Base-by-base conservation (phyloP, 2,329 filamentous ascomycete species). In the Diaporthe ampelina region DNA sequence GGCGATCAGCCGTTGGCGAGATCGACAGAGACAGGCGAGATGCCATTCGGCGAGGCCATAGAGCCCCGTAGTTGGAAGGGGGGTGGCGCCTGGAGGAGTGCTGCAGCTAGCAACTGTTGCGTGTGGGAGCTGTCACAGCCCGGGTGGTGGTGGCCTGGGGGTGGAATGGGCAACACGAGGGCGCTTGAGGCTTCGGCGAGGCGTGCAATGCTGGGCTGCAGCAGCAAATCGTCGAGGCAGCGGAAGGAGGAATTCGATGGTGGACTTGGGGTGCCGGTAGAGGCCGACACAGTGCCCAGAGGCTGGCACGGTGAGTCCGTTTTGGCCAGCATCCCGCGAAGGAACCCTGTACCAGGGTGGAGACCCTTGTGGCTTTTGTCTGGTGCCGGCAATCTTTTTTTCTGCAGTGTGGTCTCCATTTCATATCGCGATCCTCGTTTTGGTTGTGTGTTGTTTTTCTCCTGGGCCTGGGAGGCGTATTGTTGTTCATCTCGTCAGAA, bases 401-500 rank as follows among this genome's bases (percentile, higher is more conserved):
- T 54, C 48, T 74, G 70, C 59, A 58, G 32, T 35, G 19, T 37
- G 52, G 43, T 73, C 52, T 65, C 70, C 70, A 72, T 73, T 70
- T 73, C 70, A 73, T 74, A 73, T 74, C 70, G 73, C 61, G 73
- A 74, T 74, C 73, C 61, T 68, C 70, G 54, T 58, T 71, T 50
- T 63, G 26, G 17, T 3, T 63, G 24, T 63, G 17, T 70, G 37
- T 70, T 56, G 24, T 37, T 70, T 43, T 48, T 35, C 11, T 45
- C 37, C 35, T 40, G 45, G 37, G 21, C 68, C 10, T 65, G 15
- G 40, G 45, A 67, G 32, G 21, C 5, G 29, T 37, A 1, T n/a
- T 32, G 59, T 52, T 13, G 45, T 67, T 67, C 63, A 52, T 52
- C 29, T 52, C 45, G 29, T 67, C 45, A 52, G 45, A 52, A 40